These are phyloP conservation scores for Rauvolfia tetraphylla DNA, from an alignment of 257 asterid genomes.

Conservation along the genomic window DNA sequence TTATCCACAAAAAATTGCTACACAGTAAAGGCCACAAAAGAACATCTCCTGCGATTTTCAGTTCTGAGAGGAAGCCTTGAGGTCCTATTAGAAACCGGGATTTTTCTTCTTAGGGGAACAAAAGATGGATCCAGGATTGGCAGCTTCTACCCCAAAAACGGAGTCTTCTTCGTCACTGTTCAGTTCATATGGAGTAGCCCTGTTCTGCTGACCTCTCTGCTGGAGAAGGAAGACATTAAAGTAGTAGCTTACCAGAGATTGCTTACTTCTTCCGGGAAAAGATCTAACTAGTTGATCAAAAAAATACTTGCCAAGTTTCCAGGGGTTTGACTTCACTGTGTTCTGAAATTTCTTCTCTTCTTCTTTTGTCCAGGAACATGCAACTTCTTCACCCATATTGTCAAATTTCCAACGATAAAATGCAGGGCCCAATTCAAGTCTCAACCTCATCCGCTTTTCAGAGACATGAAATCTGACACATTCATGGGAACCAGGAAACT, in stretches of 20 bases:
- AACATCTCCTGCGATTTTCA: slow-evolving; percentile 39
- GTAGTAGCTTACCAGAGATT: slow-evolving; percentile 31
- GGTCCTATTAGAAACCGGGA: slow-evolving; percentile 24
- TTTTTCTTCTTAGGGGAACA: slow-evolving; percentile 62
- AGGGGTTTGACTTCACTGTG: slow-evolving; percentile 27
- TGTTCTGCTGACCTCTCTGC: slow-evolving; percentile 61
- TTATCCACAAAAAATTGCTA: slow-evolving; percentile 6
- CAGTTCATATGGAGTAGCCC: slow-evolving; percentile 40
- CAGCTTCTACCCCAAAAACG: slow-evolving; percentile 7
- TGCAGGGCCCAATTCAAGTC: slow-evolving; percentile 35
- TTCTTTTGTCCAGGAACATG: slow-evolving; percentile 32
- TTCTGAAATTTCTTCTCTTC: slow-evolving; percentile 31
- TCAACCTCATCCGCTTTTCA: slow-evolving; percentile 31
- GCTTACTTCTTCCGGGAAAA: slow-evolving; percentile 27
- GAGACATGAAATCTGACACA: slow-evolving; percentile 38
- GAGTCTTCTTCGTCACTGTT: slow-evolving; percentile 72
- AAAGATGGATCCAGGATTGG: slow-evolving; percentile 53
- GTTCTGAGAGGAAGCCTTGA: slow-evolving; percentile 6
- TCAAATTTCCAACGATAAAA: slow-evolving; percentile 33
- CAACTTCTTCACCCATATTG: slow-evolving; percentile 33
- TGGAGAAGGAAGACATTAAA: slow-evolving; percentile 36
- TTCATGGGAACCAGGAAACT: slow-evolving; percentile 30
- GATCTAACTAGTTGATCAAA: slow-evolving; percentile 35
- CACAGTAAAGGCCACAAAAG: slow-evolving; percentile 16
- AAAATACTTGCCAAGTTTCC: slow-evolving; percentile 25